phyloP scores from a whole-genome alignment of 192 early-diverging fungal genomes.

The Borealophlyctis nickersoniae region DNA sequence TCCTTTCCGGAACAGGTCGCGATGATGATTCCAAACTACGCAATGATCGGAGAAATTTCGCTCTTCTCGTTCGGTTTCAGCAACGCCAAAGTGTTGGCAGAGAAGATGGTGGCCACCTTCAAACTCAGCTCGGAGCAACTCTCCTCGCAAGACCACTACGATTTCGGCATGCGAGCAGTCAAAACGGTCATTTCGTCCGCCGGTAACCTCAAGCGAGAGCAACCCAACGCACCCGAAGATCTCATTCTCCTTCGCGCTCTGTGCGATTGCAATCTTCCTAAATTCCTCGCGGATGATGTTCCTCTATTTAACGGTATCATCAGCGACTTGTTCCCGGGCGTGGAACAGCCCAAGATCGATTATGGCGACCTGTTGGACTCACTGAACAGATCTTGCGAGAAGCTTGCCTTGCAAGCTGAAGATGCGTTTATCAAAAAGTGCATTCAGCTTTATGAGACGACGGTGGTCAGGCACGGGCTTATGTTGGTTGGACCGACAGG shows the following conservation, averaged over 20 bases:
- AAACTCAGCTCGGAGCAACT: conserved; percentile 59
- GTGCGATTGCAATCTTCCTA: conserved; percentile 59
- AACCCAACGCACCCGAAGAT: conserved; percentile 53
- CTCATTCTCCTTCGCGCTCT: conserved; percentile 56
- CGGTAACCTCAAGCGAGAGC: conserved; percentile 57
- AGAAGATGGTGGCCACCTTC: conserved; percentile 65
- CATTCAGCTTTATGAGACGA: conserved; percentile 65
- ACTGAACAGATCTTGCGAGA: conserved; percentile 41
- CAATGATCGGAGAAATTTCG: conserved; percentile 64
- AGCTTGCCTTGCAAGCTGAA: conserved; percentile 46
- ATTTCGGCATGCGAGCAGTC: conserved; percentile 63
- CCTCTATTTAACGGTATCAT: conserved; percentile 64
- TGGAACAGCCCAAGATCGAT: conserved; percentile 53
- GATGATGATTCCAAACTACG: conserved; percentile 69
- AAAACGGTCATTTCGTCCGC: conserved; percentile 63
- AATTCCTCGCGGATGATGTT: conserved; percentile 60
- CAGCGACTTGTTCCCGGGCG: conserved; percentile 56
- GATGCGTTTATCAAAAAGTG: conserved; percentile 57
- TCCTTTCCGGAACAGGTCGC: conserved; percentile 24
- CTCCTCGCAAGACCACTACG: conserved; percentile 64
- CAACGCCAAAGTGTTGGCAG: conserved; percentile 54
- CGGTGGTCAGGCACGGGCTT: conserved; percentile 56
- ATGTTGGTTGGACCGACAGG: conserved; percentile 62
- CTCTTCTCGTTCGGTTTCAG: conserved; percentile 63
- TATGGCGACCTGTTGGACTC: conserved; percentile 55